Conservation (phyloP, 129 eudicot species). For the Calendula officinalis region DNA sequence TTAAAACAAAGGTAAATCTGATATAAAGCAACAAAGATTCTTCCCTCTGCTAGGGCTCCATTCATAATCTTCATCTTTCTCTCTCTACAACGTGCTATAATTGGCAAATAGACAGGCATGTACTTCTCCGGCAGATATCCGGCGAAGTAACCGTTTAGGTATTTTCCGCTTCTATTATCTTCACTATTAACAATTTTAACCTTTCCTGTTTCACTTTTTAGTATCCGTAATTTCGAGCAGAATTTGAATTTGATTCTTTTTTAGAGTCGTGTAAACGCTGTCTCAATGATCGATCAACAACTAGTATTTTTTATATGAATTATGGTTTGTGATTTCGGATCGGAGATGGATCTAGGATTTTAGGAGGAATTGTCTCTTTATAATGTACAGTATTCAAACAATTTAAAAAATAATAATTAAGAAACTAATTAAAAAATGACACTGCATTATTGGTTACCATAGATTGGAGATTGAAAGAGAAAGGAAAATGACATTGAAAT, state of each 20-base stretch:
- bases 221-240: neutral
- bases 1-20: neutral
- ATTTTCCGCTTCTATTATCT: neutral
- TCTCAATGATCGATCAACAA: neutral
- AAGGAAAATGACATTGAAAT: neutral
- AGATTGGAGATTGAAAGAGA: neutral
- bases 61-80: conserved; percentile 5
- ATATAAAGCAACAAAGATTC: conserved; percentile 32
- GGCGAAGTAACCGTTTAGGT: conserved; percentile 27
- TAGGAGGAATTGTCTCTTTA: neutral
- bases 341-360: conserved; percentile 25
- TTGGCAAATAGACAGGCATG: conserved; percentile 6
- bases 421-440: neutral
- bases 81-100: conserved; percentile 1
- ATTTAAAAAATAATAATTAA: neutral
- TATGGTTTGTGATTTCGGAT: conserved; percentile 9
- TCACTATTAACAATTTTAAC: neutral
- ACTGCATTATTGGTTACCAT: conserved; percentile 10
- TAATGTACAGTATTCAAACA: conserved; percentile 1
- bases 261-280: neutral
- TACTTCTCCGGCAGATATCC: conserved; percentile 19
- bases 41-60: conserved; percentile 35
- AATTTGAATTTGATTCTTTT: conserved; percentile 15
- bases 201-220: neutral
- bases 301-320: conserved; percentile 7